Percentiles rank a stretch among this genome's conserved stretches.
These are phyloP conservation scores for Populus hybrid DNA, from an alignment of 441 rosid genomes.

Conservation along the genomic window DNA sequence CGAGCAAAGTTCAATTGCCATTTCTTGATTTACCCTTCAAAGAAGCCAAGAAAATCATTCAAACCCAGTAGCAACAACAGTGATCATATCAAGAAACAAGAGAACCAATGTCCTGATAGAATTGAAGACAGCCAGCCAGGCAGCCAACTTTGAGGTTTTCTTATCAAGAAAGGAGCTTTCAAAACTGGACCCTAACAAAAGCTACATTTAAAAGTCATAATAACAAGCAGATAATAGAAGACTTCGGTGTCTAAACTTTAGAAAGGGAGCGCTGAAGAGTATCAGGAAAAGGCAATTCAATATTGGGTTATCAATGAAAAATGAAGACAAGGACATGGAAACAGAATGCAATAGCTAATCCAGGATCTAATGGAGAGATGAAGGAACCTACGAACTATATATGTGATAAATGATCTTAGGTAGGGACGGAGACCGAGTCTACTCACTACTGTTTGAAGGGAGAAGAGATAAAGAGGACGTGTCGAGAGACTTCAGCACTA, in stretches of 20 bases:
- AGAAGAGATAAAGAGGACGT: not conserved
- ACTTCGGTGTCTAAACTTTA: not conserved
- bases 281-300: not conserved
- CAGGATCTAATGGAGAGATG: not conserved
- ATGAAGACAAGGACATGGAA: not conserved
- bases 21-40: conserved; percentile 21
- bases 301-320: not conserved
- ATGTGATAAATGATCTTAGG: not conserved
- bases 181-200: not conserved
- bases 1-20: conserved; percentile 75
- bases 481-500: conserved; percentile 26
- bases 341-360: not conserved
- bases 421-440: conserved; percentile 5
- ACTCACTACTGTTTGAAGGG: not conserved
- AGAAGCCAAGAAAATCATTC: not conserved
- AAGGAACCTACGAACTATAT: not conserved
- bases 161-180: not conserved
- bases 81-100: not conserved
- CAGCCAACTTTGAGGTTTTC: not conserved
- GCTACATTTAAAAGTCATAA: not conserved
- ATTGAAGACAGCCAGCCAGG: not conserved
- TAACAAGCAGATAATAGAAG: conserved; percentile 4
- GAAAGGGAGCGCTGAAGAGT: not conserved
- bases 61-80: not conserved
- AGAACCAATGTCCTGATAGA: too few relatives aligned